Percentiles rank a stretch among this genome's conserved stretches.
Evolutionary conservation across 1,284 basidiomycete genomes (phyloP).

Genomic region (Ganoderma lingzhi): DNA sequence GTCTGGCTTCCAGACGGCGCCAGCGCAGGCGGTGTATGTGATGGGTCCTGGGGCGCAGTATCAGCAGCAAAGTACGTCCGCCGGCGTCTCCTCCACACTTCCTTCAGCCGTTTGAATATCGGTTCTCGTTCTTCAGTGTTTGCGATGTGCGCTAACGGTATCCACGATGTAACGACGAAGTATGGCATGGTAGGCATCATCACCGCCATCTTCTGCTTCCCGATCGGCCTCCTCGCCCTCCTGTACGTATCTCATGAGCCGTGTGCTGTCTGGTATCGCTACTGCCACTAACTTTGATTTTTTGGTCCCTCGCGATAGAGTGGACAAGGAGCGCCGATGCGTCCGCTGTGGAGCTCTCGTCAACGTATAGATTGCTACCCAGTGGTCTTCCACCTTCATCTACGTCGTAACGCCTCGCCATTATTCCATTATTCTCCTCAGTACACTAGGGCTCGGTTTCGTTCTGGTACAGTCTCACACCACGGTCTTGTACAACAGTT

Average conservation of each 20-base stretch:
- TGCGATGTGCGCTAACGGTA: slow-evolving; percentile 38
- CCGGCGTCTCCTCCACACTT: not conserved
- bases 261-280: not conserved
- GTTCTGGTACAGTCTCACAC: not conserved
- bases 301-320: not conserved
- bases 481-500: not conserved
- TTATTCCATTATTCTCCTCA: not conserved
- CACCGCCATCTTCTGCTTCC: slow-evolving; percentile 37
- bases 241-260: slow-evolving; percentile 25
- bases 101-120: not conserved
- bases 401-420: not conserved
- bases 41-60: slow-evolving; percentile 23
- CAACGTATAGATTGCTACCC: not conserved
- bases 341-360: slow-evolving; percentile 8
- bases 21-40: not conserved
- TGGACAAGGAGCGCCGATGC: not conserved
- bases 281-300: not conserved
- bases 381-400: not conserved
- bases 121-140: slow-evolving; percentile 27
- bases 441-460: not conserved
- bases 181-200: slow-evolving; percentile 39
- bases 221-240: slow-evolving; percentile 38
- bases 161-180: slow-evolving; percentile 37
- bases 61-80: slow-evolving; percentile 28
- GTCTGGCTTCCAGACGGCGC: slow-evolving; percentile 8